Percentiles rank a stretch among this genome's conserved stretches.
These are phyloP conservation scores for Gomphus sp. DNA, from an alignment of 1,284 basidiomycete genomes.

Conservation along the genomic window DNA sequence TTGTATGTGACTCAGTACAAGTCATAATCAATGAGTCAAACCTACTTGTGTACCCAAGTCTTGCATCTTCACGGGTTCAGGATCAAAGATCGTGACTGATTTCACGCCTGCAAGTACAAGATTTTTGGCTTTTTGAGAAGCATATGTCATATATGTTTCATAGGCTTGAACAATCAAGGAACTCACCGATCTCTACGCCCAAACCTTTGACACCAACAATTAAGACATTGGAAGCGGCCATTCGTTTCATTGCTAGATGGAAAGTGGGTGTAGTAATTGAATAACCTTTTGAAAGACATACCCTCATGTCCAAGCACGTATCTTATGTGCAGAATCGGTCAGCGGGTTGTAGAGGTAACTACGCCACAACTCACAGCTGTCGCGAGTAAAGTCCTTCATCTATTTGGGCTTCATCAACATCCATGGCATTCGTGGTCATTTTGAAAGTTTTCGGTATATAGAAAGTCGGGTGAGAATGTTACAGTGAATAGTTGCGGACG, in stretches of 20 bases:
- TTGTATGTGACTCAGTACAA: slow-evolving; percentile 24
- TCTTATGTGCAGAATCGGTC: slow-evolving; percentile 31
- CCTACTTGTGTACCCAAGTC: slow-evolving; percentile 90
- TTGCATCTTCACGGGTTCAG: slow-evolving; percentile 75
- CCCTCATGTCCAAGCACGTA: slow-evolving; percentile 97
- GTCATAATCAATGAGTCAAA: neutral
- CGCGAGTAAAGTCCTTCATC: slow-evolving; percentile 93
- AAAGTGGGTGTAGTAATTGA: slow-evolving; percentile 1
- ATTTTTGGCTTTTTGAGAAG: slow-evolving; percentile 72
- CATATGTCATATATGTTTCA: slow-evolving; percentile 5
- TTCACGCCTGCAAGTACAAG: slow-evolving; percentile 95
- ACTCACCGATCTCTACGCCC: slow-evolving; percentile 90
- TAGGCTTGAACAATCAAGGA: neutral
- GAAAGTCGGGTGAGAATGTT: neutral
- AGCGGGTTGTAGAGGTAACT: slow-evolving; percentile 7
- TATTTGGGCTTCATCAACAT: slow-evolving; percentile 75
- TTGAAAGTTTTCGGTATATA: neutral
- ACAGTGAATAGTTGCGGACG: neutral
- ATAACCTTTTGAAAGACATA: slow-evolving; percentile 23
- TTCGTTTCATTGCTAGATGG: slow-evolving; percentile 89
- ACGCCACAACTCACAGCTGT: slow-evolving; percentile 69
- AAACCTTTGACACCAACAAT: slow-evolving; percentile 91
- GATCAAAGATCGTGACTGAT: slow-evolving; percentile 95
- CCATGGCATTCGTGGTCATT: slow-evolving; percentile 43
- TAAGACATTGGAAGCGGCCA: slow-evolving; percentile 95